Conservation (phyloP, 1,139 yeast genomes). For the Geotrichum bryndzae region DNA sequence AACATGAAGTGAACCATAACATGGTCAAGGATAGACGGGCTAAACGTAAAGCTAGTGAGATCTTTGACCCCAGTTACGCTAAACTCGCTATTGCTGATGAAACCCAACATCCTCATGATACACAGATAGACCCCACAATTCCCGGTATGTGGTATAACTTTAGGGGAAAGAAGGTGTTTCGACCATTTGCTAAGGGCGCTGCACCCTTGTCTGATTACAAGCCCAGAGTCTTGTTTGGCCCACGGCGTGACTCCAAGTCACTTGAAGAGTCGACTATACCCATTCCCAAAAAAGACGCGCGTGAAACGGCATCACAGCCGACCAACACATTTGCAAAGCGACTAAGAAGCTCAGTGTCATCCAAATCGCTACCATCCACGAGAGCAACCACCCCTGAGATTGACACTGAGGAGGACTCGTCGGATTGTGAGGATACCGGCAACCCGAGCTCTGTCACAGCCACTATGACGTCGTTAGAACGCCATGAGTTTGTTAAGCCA, state of each 20-base stretch:
- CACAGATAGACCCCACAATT: constrained; percentile 22
- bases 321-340: constrained; percentile 1
- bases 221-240: constrained; percentile 26
- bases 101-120: constrained; percentile 24
- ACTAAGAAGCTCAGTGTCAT: constrained; percentile 1
- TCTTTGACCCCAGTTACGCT: neutral
- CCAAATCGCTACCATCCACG: neutral
- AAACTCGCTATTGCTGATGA: neutral
- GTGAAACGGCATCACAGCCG: constrained; percentile 1
- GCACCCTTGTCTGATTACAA: constrained; percentile 21
- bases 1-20: constrained; percentile 22
- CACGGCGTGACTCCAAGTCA: constrained; percentile 12
- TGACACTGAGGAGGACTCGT: constrained; percentile 11
- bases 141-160: constrained; percentile 39
- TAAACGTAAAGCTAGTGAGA: constrained; percentile 1
- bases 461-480: neutral
- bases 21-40: neutral
- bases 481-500: neutral
- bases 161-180: constrained; percentile 37
- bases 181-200: constrained; percentile 32
- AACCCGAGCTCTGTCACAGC: constrained; percentile 6
- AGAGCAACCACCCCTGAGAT: constrained; percentile 14
- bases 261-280: constrained; percentile 12
- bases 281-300: constrained; percentile 3
- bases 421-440: constrained; percentile 7